Percentiles rank a stretch among this genome's conserved stretches.
Conservation (phyloP, 495 filamentous ascomycete genomes). For the Platismatia glauca region DNA sequence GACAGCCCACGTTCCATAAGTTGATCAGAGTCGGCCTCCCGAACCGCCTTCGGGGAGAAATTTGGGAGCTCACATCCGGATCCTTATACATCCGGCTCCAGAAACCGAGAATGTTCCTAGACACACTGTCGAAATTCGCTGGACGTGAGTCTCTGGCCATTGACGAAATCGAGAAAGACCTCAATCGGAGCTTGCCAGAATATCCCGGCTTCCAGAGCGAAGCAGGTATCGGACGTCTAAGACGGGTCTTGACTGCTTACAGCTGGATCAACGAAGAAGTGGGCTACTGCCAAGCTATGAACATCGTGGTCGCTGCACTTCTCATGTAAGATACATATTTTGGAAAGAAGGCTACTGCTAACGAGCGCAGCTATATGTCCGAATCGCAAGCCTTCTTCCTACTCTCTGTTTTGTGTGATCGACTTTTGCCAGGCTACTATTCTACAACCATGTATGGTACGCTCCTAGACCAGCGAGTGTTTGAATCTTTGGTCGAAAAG, state of each 20-base stretch:
- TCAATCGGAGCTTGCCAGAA: slow-evolving; percentile 91
- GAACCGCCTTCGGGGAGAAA: slow-evolving; percentile 85
- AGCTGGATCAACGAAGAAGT: slow-evolving; percentile 93
- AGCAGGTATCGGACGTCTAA: slow-evolving; percentile 83
- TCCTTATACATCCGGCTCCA: slow-evolving; percentile 81
- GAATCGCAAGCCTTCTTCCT: slow-evolving; percentile 94
- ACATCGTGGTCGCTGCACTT: slow-evolving; percentile 92
- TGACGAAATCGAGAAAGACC: slow-evolving; percentile 96
- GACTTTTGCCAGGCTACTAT: slow-evolving; percentile 91
- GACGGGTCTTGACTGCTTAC: slow-evolving; percentile 88
- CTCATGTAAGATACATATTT: slow-evolving; percentile 55
- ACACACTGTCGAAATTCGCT: slow-evolving; percentile 72
- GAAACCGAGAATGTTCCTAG: slow-evolving; percentile 69
- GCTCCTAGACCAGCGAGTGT: slow-evolving; percentile 89
- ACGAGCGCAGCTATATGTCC: slow-evolving; percentile 71
- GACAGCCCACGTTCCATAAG: slow-evolving; percentile 96
- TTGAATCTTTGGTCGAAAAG: slow-evolving; percentile 93
- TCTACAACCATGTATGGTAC: slow-evolving; percentile 98
- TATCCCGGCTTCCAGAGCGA: slow-evolving; percentile 96
- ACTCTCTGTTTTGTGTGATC: slow-evolving; percentile 83
- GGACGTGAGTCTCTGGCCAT: slow-evolving; percentile 86
- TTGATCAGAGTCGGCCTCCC: slow-evolving; percentile 91
- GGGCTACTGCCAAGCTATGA: slow-evolving; percentile 99
- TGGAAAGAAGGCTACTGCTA: slow-evolving; percentile 13
- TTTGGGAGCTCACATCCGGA: slow-evolving; percentile 91